phyloP scores from a whole-genome alignment of 805 yeast species.

The Debaryomyces hansenii region DNA sequence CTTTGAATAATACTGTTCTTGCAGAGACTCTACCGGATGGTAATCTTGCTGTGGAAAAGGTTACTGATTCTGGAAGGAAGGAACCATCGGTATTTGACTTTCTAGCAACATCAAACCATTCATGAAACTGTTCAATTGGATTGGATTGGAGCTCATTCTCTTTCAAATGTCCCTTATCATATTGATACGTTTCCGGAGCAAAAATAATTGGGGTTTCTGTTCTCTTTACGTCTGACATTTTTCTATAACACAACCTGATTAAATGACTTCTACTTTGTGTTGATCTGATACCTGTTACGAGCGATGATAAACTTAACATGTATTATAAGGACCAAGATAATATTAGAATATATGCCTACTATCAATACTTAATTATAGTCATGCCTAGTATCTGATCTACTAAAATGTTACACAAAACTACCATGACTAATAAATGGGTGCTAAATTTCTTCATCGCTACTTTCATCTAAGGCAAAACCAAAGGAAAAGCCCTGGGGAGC shows the following conservation, averaged over 20 bases:
- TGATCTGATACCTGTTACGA: no score
- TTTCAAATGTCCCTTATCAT: slow-evolving; percentile 63
- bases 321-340: no score
- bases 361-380: no score
- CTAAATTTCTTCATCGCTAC: slow-evolving; percentile 17
- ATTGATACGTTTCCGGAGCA: slow-evolving; percentile 89
- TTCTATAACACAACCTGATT: neutral
- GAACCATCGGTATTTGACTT: slow-evolving; percentile 41
- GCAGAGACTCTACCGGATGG: slow-evolving; percentile 92
- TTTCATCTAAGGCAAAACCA: slow-evolving; percentile 28
- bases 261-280: no score
- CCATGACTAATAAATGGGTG: neutral
- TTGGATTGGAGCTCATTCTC: slow-evolving; percentile 51
- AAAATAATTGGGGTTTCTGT: slow-evolving; percentile 44
- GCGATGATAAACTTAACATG: no score
- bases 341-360: no score
- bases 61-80: slow-evolving; percentile 75
- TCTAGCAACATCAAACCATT: slow-evolving; percentile 81
- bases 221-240: slow-evolving; percentile 7
- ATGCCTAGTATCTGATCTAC: no score
- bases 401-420: slow-evolving; percentile 1
- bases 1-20: slow-evolving; percentile 83
- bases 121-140: slow-evolving; percentile 77
- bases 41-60: slow-evolving; percentile 82
- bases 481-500: slow-evolving; percentile 22